Base-by-base conservation (phyloP, 1,284 basidiomycete species). In the Marasmius sp. region DNA sequence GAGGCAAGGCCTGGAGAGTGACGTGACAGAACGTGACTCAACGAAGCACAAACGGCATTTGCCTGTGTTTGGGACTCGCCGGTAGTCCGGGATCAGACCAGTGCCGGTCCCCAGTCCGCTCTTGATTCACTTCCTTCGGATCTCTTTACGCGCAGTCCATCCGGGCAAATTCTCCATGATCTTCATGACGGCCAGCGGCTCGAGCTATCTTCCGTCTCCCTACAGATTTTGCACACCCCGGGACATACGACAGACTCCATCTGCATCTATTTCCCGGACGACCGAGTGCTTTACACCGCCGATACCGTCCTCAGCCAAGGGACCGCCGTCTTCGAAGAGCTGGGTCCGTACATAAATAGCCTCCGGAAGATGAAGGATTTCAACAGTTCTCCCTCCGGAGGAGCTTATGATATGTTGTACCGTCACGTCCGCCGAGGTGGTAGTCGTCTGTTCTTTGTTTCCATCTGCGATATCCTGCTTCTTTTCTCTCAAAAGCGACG, bases 241-340 rank as follows among this genome's bases (percentile, higher is more conserved):
- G 97, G 96, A 0, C 97, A 98, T 71, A 98, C 96, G 0, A 71
- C 80, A 41, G 96, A 98, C 74, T 96, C 94, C 6, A 85, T 97
- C 67, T 90, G 83, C 57, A 77, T 95, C 51, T 79, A 87, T 64
- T 77, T 93, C 57, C 80, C 83, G 48, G 75, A 82, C 63, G 85
- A 92, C 73, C 71, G 80, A 47, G 88, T 85, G 1, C 80, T 96
- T 27, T 92, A 97, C 77, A 96, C 94, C 0, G 94, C 92, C 0
- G 97, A 98, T 75, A 93, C 91, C 6, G 88, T 98, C 6, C 85
- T 98, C 22, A 97, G 97, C 0, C 87, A 95, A 66, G 95, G 95
- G 1, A 95, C 95, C 0, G 86, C 94, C 1, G 88, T 97, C 2
- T 98, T 98, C 70, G 92, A 93, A 68, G 92, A 97, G 70, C 85